Conservation (phyloP, 805 yeast species). For the Suhomyces emberorum region DNA sequence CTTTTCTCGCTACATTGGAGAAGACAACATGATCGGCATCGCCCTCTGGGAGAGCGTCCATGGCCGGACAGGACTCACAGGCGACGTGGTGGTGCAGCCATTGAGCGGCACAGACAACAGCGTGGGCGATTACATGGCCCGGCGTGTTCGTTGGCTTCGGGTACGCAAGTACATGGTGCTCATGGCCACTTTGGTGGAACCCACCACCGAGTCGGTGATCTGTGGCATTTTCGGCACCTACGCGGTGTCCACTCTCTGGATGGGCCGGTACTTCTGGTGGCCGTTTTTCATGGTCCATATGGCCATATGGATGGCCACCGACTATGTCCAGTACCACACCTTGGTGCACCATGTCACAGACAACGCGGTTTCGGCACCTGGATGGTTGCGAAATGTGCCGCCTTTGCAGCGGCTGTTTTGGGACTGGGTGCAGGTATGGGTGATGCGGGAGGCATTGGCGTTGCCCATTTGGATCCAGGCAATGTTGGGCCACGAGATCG, state of each 20-base stretch:
- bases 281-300: slow-evolving; percentile 51
- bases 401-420: slow-evolving; percentile 13
- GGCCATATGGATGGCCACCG: slow-evolving; percentile 60
- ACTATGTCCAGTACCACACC: slow-evolving; percentile 54
- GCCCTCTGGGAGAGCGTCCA: slow-evolving; percentile 68
- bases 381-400: slow-evolving; percentile 12
- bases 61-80: slow-evolving; percentile 73
- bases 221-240: slow-evolving; percentile 65
- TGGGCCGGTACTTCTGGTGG: slow-evolving; percentile 27
- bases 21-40: slow-evolving; percentile 89
- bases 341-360: slow-evolving; percentile 30
- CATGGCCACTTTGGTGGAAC: slow-evolving; percentile 80
- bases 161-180: slow-evolving; percentile 86
- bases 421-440: slow-evolving; percentile 50
- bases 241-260: slow-evolving; percentile 49
- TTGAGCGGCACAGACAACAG: slow-evolving; percentile 38
- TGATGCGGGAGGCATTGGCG: slow-evolving; percentile 67
- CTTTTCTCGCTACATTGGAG: slow-evolving; percentile 82
- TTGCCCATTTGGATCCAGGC: slow-evolving; percentile 83
- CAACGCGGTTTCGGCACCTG: slow-evolving; percentile 9
- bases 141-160: slow-evolving; percentile 82
- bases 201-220: slow-evolving; percentile 75
- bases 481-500: slow-evolving; percentile 69
- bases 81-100: slow-evolving; percentile 80
- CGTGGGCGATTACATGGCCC: slow-evolving; percentile 53